Percentiles rank a stretch among this genome's conserved stretches.
phyloP scores from a whole-genome alignment of 2,329 filamentous ascomycete genomes.

The Sarocladium strictum region DNA sequence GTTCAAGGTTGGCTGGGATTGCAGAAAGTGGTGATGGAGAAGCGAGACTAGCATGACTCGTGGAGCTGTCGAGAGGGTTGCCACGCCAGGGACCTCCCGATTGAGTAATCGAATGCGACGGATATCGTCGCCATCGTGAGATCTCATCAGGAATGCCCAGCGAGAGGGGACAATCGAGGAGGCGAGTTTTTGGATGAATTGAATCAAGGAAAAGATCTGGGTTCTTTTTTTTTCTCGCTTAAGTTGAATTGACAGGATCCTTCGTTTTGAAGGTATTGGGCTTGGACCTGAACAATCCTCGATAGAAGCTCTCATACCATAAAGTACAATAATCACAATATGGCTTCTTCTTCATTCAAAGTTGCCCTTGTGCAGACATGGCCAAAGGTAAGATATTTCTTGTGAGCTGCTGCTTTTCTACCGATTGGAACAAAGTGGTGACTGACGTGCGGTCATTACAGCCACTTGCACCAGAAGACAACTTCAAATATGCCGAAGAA shows the following conservation, averaged over 20 bases:
- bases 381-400: not conserved
- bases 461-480: constrained; percentile 9
- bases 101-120: not conserved
- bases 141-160: not conserved
- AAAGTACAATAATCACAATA: not conserved
- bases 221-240: not conserved
- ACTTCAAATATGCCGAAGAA: constrained; percentile 6
- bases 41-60: not conserved
- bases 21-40: no score
- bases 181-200: no score
- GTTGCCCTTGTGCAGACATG: constrained; percentile 3
- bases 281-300: no score
- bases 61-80: not conserved
- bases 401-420: not conserved
- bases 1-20: no score
- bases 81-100: not conserved
- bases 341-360: not conserved
- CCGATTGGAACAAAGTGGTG: no score
- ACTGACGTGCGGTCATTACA: no score
- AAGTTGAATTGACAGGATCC: no score
- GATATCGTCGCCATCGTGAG: not conserved
- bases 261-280: no score
- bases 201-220: not conserved
- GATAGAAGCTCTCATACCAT: not conserved
- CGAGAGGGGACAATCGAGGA: not conserved